These are phyloP conservation scores for Salix viminalis DNA, from an alignment of 345 rosid genomes.

Conservation along the genomic window DNA sequence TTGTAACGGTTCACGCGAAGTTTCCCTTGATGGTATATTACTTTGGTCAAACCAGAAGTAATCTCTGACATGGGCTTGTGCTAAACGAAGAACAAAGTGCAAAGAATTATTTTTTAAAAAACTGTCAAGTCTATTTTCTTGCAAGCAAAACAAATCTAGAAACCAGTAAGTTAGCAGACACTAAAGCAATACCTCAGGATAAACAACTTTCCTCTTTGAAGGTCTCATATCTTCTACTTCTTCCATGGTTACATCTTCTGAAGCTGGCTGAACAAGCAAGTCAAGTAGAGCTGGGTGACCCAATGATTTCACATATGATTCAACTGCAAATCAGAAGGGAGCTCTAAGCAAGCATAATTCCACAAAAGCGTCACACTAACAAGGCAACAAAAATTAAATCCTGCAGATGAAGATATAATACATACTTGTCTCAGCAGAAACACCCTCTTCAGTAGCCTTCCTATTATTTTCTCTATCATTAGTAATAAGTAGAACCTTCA, in stretches of 20 bases:
- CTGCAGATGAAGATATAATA: not conserved
- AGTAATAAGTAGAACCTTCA: constrained; percentile 70
- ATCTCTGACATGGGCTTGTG: constrained; percentile 98
- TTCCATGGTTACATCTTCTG: constrained; percentile 68
- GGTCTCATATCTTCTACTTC: constrained; percentile 87
- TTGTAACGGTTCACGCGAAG: constrained; percentile 92
- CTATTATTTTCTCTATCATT: constrained; percentile 87
- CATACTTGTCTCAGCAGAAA: constrained; percentile 87
- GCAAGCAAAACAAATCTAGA: constrained; percentile 13
- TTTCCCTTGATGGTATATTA: constrained; percentile 96
- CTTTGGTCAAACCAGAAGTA: constrained; percentile 80
- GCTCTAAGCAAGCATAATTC: constrained; percentile 5
- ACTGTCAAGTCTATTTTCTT: constrained; percentile 4
- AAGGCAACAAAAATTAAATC: not conserved
- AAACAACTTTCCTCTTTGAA: constrained; percentile 75
- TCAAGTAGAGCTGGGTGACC: constrained; percentile 81
- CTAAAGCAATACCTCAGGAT: constrained; percentile 54
- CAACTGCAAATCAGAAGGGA: constrained; percentile 59
- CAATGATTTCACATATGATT: constrained; percentile 74
- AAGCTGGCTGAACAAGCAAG: constrained; percentile 71
- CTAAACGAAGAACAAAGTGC: constrained; percentile 39
- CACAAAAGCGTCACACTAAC: not conserved
- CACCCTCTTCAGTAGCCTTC: constrained; percentile 85
- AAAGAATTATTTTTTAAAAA: not conserved
- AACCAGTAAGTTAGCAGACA: not conserved